phyloP scores from a whole-genome alignment of 768 basidiomycete genomes.

The Trichaptum fuscoviolaceum region DNA sequence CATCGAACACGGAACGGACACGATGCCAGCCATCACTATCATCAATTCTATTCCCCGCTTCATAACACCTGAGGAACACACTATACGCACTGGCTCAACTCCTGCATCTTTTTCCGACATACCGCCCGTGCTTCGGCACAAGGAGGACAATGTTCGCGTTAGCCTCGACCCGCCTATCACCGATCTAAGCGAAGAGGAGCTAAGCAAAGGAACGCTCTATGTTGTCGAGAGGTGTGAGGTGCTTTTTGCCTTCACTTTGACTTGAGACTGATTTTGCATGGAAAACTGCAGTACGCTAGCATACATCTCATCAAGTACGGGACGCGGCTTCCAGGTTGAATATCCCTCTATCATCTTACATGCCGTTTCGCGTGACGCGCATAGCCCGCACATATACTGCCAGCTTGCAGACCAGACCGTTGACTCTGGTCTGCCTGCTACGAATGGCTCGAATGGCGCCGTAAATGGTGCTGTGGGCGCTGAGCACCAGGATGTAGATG shows the following conservation, averaged over 20 bases:
- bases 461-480: slow-evolving; percentile 26
- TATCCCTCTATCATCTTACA: slow-evolving; percentile 93
- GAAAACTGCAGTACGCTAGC: slow-evolving; percentile 53
- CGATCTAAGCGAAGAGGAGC: slow-evolving; percentile 49
- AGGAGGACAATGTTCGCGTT: slow-evolving; percentile 65
- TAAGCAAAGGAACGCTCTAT: slow-evolving; percentile 64
- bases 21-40: slow-evolving; percentile 27
- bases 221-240: slow-evolving; percentile 73
- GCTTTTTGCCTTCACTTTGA: neutral
- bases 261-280: slow-evolving; percentile 8
- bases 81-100: slow-evolving; percentile 63
- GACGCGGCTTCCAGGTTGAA: slow-evolving; percentile 74
- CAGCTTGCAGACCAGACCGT: slow-evolving; percentile 76
- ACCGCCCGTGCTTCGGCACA: slow-evolving; percentile 73
- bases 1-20: neutral
- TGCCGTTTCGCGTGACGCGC: slow-evolving; percentile 73
- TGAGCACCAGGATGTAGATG: slow-evolving; percentile 32
- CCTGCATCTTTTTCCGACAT: slow-evolving; percentile 83
- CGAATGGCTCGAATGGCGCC: slow-evolving; percentile 27
- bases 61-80: slow-evolving; percentile 64
- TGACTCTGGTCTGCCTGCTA: slow-evolving; percentile 14
- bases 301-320: slow-evolving; percentile 60
- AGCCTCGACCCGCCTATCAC: slow-evolving; percentile 63
- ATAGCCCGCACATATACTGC: slow-evolving; percentile 75
- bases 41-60: slow-evolving; percentile 38